Percentiles rank a stretch among this genome's conserved stretches.
Conservation (phyloP, 441 rosid species). For the Macaranga tanarius region DNA sequence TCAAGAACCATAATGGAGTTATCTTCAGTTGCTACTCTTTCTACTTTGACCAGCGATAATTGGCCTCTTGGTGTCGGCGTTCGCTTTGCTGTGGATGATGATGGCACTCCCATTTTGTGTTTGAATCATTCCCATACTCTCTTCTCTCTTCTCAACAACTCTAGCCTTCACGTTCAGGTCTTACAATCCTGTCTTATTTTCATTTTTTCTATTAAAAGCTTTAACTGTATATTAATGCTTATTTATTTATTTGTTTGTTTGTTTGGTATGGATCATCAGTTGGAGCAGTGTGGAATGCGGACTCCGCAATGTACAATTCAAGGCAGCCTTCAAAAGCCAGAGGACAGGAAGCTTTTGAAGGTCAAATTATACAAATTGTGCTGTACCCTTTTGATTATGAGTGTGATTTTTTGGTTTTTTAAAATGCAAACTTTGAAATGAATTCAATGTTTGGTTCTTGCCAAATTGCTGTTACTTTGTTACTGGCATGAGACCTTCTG, state of each 20-base stretch:
- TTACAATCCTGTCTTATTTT: neutral
- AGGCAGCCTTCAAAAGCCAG: conserved; percentile 67
- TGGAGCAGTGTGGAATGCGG: conserved; percentile 81
- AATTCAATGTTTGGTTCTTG: no score
- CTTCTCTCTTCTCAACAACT: conserved; percentile 52
- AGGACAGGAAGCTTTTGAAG: conserved; percentile 46
- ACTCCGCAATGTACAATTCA: conserved; percentile 89
- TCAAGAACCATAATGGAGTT: conserved; percentile 89
- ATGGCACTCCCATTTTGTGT: conserved; percentile 77
- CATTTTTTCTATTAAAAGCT: neutral
- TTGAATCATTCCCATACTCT: conserved; percentile 38
- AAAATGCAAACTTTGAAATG: no score
- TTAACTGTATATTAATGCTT: neutral
- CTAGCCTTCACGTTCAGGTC: conserved; percentile 94
- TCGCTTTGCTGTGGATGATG: conserved; percentile 72
- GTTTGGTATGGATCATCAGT: conserved; percentile 38
- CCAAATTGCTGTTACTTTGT: neutral
- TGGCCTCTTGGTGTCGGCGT: conserved; percentile 89
- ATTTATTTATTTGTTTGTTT: no score
- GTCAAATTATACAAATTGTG: conserved; percentile 27
- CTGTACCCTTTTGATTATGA: no score
- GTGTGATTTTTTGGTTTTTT: neutral
- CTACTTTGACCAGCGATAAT: conserved; percentile 57
- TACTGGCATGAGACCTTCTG: neutral
- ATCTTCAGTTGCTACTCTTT: conserved; percentile 75